These are phyloP conservation scores for Lactarius akahatsu DNA, from an alignment of 768 basidiomycete species.

Conservation along the genomic window DNA sequence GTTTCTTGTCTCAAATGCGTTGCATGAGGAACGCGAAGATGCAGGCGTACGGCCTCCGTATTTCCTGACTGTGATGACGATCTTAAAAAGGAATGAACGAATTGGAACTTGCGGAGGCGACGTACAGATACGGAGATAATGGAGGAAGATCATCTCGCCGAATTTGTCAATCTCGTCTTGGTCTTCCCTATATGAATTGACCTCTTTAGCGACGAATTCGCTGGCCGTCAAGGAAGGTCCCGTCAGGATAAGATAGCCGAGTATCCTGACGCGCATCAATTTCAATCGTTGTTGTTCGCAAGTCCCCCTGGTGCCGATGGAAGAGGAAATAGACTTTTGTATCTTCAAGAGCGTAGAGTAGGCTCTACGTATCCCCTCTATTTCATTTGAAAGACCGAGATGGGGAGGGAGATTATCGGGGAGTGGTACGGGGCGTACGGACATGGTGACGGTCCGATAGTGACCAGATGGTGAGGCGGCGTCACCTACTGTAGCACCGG, in stretches of 20 bases:
- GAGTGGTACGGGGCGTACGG: not conserved
- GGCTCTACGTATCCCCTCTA: not conserved
- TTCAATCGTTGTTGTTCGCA: not conserved
- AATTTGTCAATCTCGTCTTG: not conserved
- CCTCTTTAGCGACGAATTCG: not conserved
- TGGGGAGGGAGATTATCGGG: not conserved
- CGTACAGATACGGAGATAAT: not conserved
- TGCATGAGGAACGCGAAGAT: not conserved
- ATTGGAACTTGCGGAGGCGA: not conserved
- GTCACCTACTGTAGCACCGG: too few relatives aligned
- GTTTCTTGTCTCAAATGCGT: not conserved
- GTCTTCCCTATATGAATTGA: not conserved
- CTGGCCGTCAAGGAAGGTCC: not conserved
- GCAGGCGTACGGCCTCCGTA: not conserved
- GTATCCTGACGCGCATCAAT: not conserved
- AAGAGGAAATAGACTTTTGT: not conserved
- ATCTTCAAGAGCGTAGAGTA: not conserved
- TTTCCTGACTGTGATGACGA: not conserved
- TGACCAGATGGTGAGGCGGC: too few relatives aligned
- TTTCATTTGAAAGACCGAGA: not conserved
- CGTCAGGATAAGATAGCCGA: not conserved
- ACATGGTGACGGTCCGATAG: too few relatives aligned
- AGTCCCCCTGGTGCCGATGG: not conserved
- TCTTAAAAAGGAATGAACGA: not conserved
- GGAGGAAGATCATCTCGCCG: not conserved